phyloP scores from a whole-genome alignment of 75 land plant species.

The Ceratopteris richardii region DNA sequence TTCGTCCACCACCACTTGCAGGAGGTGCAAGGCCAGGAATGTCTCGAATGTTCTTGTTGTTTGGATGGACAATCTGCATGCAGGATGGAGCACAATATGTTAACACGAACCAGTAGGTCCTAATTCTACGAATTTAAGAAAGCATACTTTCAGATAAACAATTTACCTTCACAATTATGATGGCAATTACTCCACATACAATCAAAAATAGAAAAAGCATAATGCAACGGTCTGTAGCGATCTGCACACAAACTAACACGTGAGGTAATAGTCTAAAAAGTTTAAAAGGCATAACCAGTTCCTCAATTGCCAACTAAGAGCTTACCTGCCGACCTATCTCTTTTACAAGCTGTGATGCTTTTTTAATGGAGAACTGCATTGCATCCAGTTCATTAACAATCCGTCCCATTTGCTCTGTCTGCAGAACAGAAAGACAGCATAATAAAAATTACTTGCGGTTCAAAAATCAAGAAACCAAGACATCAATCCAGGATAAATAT shows the following conservation, averaged over 20 bases:
- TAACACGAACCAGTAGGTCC: too few relatives aligned
- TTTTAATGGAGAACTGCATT: conserved; percentile 88
- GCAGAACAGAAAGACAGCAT: neutral
- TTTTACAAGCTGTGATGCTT: conserved; percentile 85
- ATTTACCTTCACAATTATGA: conserved; percentile 81
- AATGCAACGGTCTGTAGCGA: conserved; percentile 90
- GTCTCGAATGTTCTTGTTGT: conserved; percentile 56
- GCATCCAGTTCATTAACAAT: conserved; percentile 91
- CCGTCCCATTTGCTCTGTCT: conserved; percentile 97
- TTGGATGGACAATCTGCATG: conserved; percentile 69
- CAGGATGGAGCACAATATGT: neutral
- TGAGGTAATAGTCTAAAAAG: neutral
- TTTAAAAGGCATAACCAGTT: neutral
- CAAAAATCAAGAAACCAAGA: too few relatives aligned
- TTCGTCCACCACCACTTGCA: conserved; percentile 9
- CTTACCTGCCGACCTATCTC: conserved; percentile 93
- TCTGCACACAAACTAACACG: conserved; percentile 29
- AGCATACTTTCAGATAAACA: too few relatives aligned
- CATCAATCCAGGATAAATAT: too few relatives aligned
- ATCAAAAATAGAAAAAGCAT: conserved; percentile 76
- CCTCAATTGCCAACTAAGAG: too few relatives aligned
- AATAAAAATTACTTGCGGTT: too few relatives aligned
- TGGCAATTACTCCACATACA: conserved; percentile 82
- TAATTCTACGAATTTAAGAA: too few relatives aligned
- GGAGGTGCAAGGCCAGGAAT: conserved; percentile 77